Percentiles rank a stretch among this genome's conserved stretches.
Conservation (phyloP, 805 yeast species). For the Yarrowia sp. region DNA sequence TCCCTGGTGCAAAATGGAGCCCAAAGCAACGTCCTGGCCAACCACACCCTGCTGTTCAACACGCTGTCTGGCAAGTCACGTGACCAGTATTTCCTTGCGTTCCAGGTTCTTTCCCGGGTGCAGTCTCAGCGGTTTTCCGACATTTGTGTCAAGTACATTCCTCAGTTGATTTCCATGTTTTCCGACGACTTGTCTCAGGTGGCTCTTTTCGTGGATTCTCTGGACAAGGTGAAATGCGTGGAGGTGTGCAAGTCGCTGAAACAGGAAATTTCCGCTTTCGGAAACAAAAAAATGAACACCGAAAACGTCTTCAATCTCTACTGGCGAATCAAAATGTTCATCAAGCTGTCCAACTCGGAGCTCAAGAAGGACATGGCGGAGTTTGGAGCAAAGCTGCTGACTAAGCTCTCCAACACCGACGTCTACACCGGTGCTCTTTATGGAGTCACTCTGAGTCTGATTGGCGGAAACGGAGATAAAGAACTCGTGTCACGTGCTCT, state of each 20-base stretch:
- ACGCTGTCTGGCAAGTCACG: constrained; percentile 9
- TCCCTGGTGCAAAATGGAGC: constrained; percentile 6
- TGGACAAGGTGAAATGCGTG: constrained; percentile 12
- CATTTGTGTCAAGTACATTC: constrained; percentile 23
- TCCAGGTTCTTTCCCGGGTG: background rate
- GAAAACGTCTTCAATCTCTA: constrained; percentile 13
- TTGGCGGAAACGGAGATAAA: background rate
- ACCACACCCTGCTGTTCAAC: background rate
- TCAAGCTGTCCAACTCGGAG: background rate
- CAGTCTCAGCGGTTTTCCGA: background rate
- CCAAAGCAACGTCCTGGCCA: constrained; percentile 5
- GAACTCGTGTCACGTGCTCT: background rate
- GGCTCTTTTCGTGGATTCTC: background rate
- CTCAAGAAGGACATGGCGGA: background rate
- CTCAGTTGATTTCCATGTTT: constrained; percentile 1
- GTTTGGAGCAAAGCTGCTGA: background rate
- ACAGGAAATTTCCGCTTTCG: background rate
- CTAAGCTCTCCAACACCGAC: background rate
- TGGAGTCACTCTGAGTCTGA: constrained; percentile 8
- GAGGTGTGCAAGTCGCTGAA: constrained; percentile 9
- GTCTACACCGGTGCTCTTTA: constrained; percentile 20
- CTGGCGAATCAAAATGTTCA: constrained; percentile 26
- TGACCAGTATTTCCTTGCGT: constrained; percentile 4
- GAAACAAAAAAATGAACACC: background rate
- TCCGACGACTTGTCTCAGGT: constrained; percentile 5